A percentile compares a stretch with the other conserved stretches of the same genome.
These are phyloP conservation scores for Deinandra increscens DNA, from an alignment of 129 eudicot species.

Conservation along the genomic window DNA sequence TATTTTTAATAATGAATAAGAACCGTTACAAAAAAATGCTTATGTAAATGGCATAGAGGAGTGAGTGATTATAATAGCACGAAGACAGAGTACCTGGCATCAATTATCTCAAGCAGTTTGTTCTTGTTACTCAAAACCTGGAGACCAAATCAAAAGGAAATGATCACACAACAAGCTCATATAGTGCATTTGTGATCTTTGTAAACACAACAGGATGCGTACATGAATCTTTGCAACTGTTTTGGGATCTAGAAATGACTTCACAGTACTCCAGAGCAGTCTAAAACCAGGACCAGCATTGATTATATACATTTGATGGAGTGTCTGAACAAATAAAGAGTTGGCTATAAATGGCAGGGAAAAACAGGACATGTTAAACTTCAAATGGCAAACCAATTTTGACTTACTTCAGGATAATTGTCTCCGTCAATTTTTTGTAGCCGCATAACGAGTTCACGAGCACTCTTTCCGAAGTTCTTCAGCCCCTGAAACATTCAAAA, in stretches of 20 bases:
- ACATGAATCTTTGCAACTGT: slow-evolving; percentile 94
- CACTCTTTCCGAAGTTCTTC: slow-evolving; percentile 77
- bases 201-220: slow-evolving; percentile 19
- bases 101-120: slow-evolving; percentile 77
- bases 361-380: slow-evolving; percentile 16
- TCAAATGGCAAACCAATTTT: slow-evolving; percentile 10
- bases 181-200: neutral
- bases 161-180: neutral
- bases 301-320: slow-evolving; percentile 88
- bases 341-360: slow-evolving; percentile 5
- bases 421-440: slow-evolving; percentile 93
- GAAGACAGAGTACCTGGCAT: slow-evolving; percentile 56
- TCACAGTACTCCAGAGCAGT: slow-evolving; percentile 86
- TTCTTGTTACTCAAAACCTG: slow-evolving; percentile 85
- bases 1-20: neutral
- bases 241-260: slow-evolving; percentile 84
- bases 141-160: slow-evolving; percentile 8
- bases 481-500: slow-evolving; percentile 53
- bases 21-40: neutral
- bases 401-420: slow-evolving; percentile 83
- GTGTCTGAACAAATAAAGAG: slow-evolving; percentile 57
- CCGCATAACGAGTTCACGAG: slow-evolving; percentile 70
- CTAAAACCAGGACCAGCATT: slow-evolving; percentile 98
- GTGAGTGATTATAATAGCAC: neutral
- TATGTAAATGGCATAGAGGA: slow-evolving; percentile 1